These are phyloP conservation scores for Pholiota molesta DNA, from an alignment of 768 basidiomycete species.

Conservation along the genomic window DNA sequence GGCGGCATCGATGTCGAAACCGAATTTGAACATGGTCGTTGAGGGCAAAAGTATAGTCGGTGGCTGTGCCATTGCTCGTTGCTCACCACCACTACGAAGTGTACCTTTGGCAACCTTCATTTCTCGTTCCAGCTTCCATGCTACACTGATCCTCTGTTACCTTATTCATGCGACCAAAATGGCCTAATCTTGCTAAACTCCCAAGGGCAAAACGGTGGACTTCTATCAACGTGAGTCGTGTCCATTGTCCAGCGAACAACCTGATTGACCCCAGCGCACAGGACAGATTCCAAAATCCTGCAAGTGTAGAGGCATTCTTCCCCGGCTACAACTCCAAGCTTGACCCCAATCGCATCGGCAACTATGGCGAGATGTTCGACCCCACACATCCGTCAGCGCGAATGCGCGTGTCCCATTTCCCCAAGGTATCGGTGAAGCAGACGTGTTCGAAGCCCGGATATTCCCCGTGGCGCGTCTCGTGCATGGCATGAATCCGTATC, in stretches of 20 bases:
- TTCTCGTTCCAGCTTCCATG: not conserved
- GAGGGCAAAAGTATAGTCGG: not conserved
- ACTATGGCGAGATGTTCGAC: constrained; percentile 25
- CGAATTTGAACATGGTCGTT: constrained; percentile 17
- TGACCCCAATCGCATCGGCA: not conserved
- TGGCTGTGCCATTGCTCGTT: too few species aligned
- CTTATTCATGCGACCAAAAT: constrained; percentile 5
- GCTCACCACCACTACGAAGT: too few species aligned
- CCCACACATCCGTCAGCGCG: constrained; percentile 25
- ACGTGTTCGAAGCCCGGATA: constrained; percentile 15
- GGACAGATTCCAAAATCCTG: constrained; percentile 38
- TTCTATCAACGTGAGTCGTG: constrained; percentile 3
- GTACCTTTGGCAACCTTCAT: too few species aligned
- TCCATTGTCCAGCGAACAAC: not conserved
- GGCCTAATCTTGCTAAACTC: not conserved
- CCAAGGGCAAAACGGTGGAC: constrained; percentile 7
- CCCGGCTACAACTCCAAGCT: not conserved
- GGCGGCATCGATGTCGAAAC: constrained; percentile 16
- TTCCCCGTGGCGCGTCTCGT: constrained; percentile 21
- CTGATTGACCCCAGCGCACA: not conserved
- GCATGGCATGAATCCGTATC: constrained; percentile 4
- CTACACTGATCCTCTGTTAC: not conserved
- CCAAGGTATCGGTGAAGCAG: constrained; percentile 11
- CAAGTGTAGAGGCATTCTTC: constrained; percentile 27
- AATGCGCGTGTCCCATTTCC: not conserved